These are phyloP conservation scores for Coemansia sp. DNA, from an alignment of 192 early-diverging fungal genomes.

Conservation along the genomic window DNA sequence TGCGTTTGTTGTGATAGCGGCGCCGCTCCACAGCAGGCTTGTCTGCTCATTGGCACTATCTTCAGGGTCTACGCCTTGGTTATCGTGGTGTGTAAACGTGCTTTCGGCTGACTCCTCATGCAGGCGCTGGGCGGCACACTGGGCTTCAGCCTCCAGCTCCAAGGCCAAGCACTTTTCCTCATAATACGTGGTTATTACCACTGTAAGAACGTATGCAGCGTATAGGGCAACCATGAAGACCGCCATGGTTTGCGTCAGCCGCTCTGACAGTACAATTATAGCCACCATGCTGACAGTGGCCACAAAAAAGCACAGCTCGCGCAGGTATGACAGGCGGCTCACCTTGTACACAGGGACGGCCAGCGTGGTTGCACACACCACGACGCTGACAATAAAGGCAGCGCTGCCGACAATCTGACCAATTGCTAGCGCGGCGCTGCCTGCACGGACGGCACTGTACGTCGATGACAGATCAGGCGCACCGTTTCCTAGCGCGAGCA, in stretches of 20 bases:
- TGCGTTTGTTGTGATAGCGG: not conserved
- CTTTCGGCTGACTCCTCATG: slow-evolving; percentile 1
- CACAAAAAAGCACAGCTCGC: slow-evolving; percentile 79
- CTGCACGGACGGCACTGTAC: slow-evolving; percentile 71
- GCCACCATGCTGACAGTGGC: slow-evolving; percentile 35
- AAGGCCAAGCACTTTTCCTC: slow-evolving; percentile 23
- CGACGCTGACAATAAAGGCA: slow-evolving; percentile 80
- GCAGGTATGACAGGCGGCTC: slow-evolving; percentile 65
- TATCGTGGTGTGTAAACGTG: not conserved
- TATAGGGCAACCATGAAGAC: slow-evolving; percentile 50
- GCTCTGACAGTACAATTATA: slow-evolving; percentile 25
- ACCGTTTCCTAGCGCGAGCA: slow-evolving; percentile 88
- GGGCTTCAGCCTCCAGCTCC: slow-evolving; percentile 8
- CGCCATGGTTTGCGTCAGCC: slow-evolving; percentile 35
- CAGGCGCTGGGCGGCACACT: not conserved
- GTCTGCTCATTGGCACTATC: not conserved
- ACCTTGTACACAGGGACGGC: slow-evolving; percentile 72
- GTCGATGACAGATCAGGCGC: slow-evolving; percentile 91
- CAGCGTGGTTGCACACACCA: slow-evolving; percentile 80
- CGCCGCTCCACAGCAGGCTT: not conserved
- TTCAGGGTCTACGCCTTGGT: not conserved
- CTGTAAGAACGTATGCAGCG: slow-evolving; percentile 40
- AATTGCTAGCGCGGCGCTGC: slow-evolving; percentile 76
- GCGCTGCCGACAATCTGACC: slow-evolving; percentile 90
- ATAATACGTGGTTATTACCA: slow-evolving; percentile 49